Evolutionary conservation across 495 filamentous ascomycete species (phyloP).

Genomic region (Aspergillus baeticus): DNA sequence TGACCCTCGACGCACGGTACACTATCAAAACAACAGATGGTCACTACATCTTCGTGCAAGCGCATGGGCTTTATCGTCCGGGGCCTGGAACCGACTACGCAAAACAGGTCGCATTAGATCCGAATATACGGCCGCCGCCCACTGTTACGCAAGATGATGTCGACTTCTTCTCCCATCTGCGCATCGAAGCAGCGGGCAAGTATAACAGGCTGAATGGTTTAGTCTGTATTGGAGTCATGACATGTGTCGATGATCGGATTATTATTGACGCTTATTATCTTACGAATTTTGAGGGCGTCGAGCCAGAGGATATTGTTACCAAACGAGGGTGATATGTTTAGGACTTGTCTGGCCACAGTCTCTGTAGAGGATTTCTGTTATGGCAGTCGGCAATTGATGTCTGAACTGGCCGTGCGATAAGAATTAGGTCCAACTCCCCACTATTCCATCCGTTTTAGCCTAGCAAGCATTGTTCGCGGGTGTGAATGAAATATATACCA

Average conservation of each 20-base stretch:
- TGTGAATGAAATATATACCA: too few relatives aligned
- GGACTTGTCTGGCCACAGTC: too few relatives aligned
- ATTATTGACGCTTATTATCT: constrained; percentile 36
- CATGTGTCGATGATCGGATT: constrained; percentile 28
- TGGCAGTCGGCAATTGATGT: too few relatives aligned
- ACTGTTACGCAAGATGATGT: constrained; percentile 30
- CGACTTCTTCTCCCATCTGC: constrained; percentile 34
- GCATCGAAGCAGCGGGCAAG: constrained; percentile 27
- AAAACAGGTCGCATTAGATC: constrained; percentile 22
- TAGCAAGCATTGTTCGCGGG: too few relatives aligned
- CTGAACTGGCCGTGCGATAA: too few relatives aligned
- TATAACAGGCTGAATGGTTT: constrained; percentile 38
- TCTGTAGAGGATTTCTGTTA: too few relatives aligned
- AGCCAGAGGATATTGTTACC: constrained; percentile 28
- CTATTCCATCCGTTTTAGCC: too few relatives aligned
- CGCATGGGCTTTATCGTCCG: constrained; percentile 33
- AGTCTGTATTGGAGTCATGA: constrained; percentile 35
- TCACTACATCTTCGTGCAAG: constrained; percentile 30
- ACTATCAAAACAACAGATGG: constrained; percentile 27
- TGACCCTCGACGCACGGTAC: constrained; percentile 34
- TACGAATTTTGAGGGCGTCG: constrained; percentile 30
- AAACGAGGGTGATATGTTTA: background rate
- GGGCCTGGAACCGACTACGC: constrained; percentile 32
- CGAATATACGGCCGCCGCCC: constrained; percentile 15
- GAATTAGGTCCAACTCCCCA: too few relatives aligned